Evolutionary conservation across 2,329 filamentous ascomycete genomes (phyloP).

Genomic region (Sphaerostilbella broomeana): DNA sequence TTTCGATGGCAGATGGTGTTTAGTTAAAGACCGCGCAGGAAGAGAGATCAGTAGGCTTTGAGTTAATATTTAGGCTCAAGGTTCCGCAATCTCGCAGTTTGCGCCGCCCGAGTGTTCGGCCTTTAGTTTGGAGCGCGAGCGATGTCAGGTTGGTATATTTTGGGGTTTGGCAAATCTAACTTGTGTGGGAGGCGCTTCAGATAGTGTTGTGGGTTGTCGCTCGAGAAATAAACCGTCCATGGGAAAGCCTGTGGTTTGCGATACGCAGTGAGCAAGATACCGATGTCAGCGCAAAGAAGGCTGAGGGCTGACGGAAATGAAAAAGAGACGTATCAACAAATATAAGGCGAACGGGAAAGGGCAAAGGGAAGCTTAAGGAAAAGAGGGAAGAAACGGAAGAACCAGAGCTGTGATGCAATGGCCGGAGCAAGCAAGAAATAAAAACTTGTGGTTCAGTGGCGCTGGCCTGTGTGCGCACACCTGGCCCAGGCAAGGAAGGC

Average conservation of each 20-base stretch:
- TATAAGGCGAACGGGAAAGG: background rate
- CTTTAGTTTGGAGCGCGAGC: constrained; percentile 3
- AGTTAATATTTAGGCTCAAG: too few relatives aligned
- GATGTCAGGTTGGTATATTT: constrained; percentile 11
- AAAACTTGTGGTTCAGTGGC: constrained; percentile 9
- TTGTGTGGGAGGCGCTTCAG: constrained; percentile 3
- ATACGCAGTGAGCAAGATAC: background rate
- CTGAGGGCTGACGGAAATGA: constrained; percentile 1
- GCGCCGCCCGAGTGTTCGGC: background rate
- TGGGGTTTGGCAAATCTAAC: constrained; percentile 5
- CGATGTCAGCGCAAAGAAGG: background rate
- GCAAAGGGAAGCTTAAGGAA: background rate
- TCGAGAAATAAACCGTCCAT: constrained; percentile 13
- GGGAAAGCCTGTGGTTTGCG: constrained; percentile 4
- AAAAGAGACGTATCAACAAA: background rate
- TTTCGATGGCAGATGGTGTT: background rate
- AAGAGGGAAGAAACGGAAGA: constrained; percentile 2
- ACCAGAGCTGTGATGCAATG: background rate
- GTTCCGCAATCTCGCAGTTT: background rate
- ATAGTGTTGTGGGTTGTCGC: background rate
- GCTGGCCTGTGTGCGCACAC: constrained; percentile 4
- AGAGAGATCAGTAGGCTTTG: too few relatives aligned
- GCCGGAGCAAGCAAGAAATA: background rate
- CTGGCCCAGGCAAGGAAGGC: background rate
- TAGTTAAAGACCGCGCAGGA: background rate